Evolutionary conservation across 768 basidiomycete genomes (phyloP).

Genomic region (Artomyces pyxidatus): DNA sequence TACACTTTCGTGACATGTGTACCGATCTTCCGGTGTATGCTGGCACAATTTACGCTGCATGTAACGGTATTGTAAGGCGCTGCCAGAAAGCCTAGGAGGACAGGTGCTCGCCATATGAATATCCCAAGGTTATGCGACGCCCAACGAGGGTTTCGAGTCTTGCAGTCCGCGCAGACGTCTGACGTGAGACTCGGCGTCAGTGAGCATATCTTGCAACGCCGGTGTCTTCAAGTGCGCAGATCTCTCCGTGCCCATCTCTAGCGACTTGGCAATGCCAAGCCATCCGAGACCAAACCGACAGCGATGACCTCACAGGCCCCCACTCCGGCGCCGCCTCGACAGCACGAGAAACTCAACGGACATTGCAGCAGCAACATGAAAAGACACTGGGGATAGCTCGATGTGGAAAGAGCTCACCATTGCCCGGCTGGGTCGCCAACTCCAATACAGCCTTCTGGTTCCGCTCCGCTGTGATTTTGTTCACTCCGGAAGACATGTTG

Average conservation of each 20-base stretch:
- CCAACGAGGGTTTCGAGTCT: slow-evolving; percentile 82
- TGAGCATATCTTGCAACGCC: too few relatives aligned
- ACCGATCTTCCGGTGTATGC: slow-evolving; percentile 90
- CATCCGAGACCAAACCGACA: too few relatives aligned
- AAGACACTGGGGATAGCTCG: background rate
- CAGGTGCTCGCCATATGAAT: slow-evolving; percentile 59
- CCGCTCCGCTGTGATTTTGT: slow-evolving; percentile 10
- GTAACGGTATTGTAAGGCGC: slow-evolving; percentile 8
- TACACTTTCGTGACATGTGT: slow-evolving; percentile 94
- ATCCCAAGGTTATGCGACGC: slow-evolving; percentile 84
- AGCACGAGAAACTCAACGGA: too few relatives aligned
- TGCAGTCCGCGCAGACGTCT: slow-evolving; percentile 93
- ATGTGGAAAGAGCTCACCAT: too few relatives aligned
- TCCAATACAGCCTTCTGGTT: slow-evolving; percentile 12
- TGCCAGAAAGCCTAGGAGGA: slow-evolving; percentile 1
- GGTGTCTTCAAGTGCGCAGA: too few relatives aligned
- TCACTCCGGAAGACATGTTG: slow-evolving; percentile 10
- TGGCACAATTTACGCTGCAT: slow-evolving; percentile 74
- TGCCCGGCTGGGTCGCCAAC: slow-evolving; percentile 9
- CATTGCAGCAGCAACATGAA: background rate
- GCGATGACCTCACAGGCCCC: too few relatives aligned
- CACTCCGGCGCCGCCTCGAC: too few relatives aligned
- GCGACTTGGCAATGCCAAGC: too few relatives aligned
- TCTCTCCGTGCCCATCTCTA: too few relatives aligned
- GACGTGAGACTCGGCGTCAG: too few relatives aligned